Evolutionary conservation across 495 filamentous ascomycete genomes (phyloP).

Genomic region (Penicillium diatomitis): DNA sequence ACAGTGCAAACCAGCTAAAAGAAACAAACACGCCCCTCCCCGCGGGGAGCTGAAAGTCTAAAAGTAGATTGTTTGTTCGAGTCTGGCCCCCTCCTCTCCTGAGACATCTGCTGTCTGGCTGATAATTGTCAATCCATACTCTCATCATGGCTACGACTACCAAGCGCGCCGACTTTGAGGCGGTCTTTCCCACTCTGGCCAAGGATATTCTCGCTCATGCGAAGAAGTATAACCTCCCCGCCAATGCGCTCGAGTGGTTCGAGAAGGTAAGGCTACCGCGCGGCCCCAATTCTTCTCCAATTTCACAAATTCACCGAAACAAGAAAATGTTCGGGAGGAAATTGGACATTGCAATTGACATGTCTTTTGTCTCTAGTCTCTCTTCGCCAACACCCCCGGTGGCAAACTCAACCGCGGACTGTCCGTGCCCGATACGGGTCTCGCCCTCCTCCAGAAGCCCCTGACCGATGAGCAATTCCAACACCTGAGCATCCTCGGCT

Average conservation of each 20-base stretch:
- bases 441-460: conserved; percentile 63
- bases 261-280: conserved; percentile 50
- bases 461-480: conserved; percentile 76
- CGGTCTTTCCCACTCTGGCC: conserved; percentile 71
- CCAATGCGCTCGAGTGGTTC: conserved; percentile 79
- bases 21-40: conserved; percentile 1
- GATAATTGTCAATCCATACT: not conserved
- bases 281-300: not conserved
- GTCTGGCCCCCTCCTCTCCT: not conserved
- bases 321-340: not conserved
- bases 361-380: conserved; percentile 39
- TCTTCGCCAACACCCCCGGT: conserved; percentile 78
- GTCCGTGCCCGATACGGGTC: conserved; percentile 86
- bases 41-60: conserved; percentile 6
- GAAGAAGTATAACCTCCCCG: conserved; percentile 70
- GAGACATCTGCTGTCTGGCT: not conserved
- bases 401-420: conserved; percentile 99
- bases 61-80: conserved; percentile 1
- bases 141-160: conserved; percentile 53
- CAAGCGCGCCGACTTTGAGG: conserved; percentile 77
- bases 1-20: conserved; percentile 24
- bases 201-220: conserved; percentile 67
- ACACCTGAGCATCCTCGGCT: conserved; percentile 75
- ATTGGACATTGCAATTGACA: not conserved
- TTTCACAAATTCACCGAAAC: no score